These are phyloP conservation scores for Wallacemonas sp. DNA, from an alignment of 208 protist species.

Conservation along the genomic window DNA sequence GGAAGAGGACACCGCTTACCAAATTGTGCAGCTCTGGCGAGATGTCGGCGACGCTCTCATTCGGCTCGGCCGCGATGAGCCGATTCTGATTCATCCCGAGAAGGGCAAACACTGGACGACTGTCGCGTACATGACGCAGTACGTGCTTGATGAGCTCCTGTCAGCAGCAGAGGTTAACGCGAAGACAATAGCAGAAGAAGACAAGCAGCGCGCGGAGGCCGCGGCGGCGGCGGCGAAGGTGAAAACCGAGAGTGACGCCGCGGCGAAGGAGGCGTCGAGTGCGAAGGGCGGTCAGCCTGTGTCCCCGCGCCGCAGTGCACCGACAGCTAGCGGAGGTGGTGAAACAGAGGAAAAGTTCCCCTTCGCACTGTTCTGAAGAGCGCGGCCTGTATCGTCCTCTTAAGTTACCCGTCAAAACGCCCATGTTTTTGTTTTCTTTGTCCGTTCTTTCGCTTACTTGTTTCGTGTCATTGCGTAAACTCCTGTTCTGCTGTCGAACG, in stretches of 20 bases:
- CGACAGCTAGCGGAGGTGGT: not conserved
- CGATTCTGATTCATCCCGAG: conserved; percentile 42
- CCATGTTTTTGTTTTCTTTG: conserved; percentile 3
- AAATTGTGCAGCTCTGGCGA: conserved; percentile 70
- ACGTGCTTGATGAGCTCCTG: conserved; percentile 52
- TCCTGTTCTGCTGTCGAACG: no score
- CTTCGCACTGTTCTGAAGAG: conserved; percentile 6
- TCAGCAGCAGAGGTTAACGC: conserved; percentile 43
- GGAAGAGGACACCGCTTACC: conserved; percentile 35
- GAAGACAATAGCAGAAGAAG: not conserved
- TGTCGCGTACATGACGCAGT: conserved; percentile 52
- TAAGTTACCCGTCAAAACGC: no score
- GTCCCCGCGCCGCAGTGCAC: not conserved
- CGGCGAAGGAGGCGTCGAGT: not conserved
- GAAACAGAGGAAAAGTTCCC: conserved; percentile 6
- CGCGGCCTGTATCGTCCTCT: no score
- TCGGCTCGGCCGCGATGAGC: conserved; percentile 39
- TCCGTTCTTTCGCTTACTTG: not conserved
- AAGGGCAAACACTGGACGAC: conserved; percentile 48
- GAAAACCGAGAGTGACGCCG: not conserved
- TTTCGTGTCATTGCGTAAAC: not conserved
- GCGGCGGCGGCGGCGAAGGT: not conserved
- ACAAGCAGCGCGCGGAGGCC: not conserved
- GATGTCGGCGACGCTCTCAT: conserved; percentile 55
- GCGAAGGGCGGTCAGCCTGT: not conserved